These are phyloP conservation scores for Piloderma croceum DNA, from an alignment of 768 basidiomycete species.

Conservation along the genomic window DNA sequence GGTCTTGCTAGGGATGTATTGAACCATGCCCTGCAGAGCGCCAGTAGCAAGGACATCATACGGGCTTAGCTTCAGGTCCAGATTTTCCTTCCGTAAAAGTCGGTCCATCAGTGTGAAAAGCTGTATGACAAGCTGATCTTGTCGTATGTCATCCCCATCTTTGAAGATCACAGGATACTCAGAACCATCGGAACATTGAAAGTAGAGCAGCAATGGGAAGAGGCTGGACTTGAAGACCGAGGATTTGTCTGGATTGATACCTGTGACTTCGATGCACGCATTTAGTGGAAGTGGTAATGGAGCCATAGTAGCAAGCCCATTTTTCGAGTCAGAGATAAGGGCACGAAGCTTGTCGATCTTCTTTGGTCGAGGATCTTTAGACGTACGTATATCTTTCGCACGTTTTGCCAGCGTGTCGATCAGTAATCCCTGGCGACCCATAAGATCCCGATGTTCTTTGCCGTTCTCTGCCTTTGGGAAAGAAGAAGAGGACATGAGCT, in stretches of 20 bases:
- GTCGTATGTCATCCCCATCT: conserved; percentile 97
- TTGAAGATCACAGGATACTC: conserved; percentile 98
- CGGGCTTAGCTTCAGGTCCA: conserved; percentile 87
- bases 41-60: conserved; percentile 94
- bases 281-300: conserved; percentile 86
- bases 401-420: conserved; percentile 81
- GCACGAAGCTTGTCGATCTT: conserved; percentile 95
- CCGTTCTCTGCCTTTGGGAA: conserved; percentile 60
- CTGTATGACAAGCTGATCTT: conserved; percentile 97
- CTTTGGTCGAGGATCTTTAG: conserved; percentile 91
- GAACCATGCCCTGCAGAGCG: conserved; percentile 88
- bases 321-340: conserved; percentile 79
- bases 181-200: conserved; percentile 76
- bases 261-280: conserved; percentile 76
- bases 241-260: conserved; percentile 87
- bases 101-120: conserved; percentile 98
- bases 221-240: conserved; percentile 97
- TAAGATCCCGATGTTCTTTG: conserved; percentile 75
- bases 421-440: conserved; percentile 87
- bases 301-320: conserved; percentile 67
- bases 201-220: conserved; percentile 85
- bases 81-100: conserved; percentile 86
- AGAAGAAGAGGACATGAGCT: not conserved
- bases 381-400: conserved; percentile 80
- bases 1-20: conserved; percentile 94